Percentiles rank a stretch among this genome's conserved stretches.
Conservation (phyloP, 176 grass and related monocot genomes). For the Chrysopogon serrulatus region DNA sequence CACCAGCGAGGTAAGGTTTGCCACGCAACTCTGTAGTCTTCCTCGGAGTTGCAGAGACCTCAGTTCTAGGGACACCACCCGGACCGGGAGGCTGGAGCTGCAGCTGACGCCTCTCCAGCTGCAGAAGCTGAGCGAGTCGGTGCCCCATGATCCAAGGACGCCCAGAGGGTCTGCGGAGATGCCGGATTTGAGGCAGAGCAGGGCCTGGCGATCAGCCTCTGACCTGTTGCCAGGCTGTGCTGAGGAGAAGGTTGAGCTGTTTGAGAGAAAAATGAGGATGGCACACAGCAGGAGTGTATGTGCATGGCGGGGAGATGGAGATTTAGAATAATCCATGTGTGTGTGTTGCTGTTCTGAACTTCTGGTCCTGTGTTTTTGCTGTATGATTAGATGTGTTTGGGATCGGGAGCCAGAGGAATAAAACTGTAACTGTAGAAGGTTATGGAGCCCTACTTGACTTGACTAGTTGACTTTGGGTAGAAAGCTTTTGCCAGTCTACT, state of each 20-base stretch:
- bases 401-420: too few relatives aligned
- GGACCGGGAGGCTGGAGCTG: neutral
- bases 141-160: constrained; percentile 9
- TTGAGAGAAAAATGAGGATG: neutral
- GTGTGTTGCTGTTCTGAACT: too few relatives aligned
- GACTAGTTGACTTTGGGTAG: too few relatives aligned
- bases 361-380: too few relatives aligned
- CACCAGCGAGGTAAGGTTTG: constrained; percentile 15
- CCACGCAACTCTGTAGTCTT: neutral
- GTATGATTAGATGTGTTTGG: too few relatives aligned
- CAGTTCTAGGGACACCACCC: constrained; percentile 27
- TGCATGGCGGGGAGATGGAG: too few relatives aligned
- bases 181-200: constrained; percentile 50
- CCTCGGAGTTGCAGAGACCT: constrained; percentile 2
- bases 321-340: too few relatives aligned
- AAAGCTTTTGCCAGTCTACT: too few relatives aligned
- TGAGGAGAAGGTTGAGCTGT: neutral
- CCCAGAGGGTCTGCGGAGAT: neutral
- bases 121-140: constrained; percentile 24
- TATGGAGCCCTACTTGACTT: too few relatives aligned
- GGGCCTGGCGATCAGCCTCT: constrained; percentile 7
- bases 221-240: constrained; percentile 15
- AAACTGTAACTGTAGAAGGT: too few relatives aligned
- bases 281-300: too few relatives aligned
- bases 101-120: constrained; percentile 41